Percentiles rank a stretch among this genome's conserved stretches.
phyloP scores from a whole-genome alignment of 1,284 basidiomycete genomes.

The Heliocybe sulcata region DNA sequence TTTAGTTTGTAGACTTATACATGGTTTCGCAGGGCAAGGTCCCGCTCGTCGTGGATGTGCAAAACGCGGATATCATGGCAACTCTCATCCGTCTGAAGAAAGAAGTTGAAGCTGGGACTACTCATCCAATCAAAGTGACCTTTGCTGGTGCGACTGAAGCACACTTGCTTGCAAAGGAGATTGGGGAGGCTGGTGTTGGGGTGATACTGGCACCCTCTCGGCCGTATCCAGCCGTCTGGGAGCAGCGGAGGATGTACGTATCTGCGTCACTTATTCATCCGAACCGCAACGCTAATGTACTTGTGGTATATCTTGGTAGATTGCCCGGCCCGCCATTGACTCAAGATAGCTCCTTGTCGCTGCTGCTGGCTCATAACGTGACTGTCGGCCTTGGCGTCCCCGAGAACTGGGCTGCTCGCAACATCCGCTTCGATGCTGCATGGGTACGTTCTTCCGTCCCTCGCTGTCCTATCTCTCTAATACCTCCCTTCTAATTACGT shows the following conservation, averaged over 20 bases:
- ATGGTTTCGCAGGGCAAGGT: constrained; percentile 31
- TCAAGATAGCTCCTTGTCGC: constrained; percentile 42
- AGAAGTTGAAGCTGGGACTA: constrained; percentile 54
- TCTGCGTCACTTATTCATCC: background rate
- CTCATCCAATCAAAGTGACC: constrained; percentile 46
- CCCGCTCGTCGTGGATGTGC: constrained; percentile 61
- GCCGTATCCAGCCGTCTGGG: constrained; percentile 64
- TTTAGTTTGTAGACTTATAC: too few relatives aligned
- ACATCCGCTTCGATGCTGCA: constrained; percentile 62
- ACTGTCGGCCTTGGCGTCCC: constrained; percentile 61
- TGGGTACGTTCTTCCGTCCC: too few relatives aligned
- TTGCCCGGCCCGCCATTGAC: constrained; percentile 68
- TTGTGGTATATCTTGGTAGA: constrained; percentile 21
- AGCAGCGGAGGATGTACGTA: constrained; percentile 53
- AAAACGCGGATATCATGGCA: constrained; percentile 70
- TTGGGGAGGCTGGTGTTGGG: constrained; percentile 59
- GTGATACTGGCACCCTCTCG: constrained; percentile 61
- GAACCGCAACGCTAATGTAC: constrained; percentile 20
- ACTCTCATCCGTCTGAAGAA: constrained; percentile 64
- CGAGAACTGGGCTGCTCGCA: constrained; percentile 56
- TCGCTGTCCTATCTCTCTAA: too few relatives aligned
- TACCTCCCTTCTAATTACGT: too few relatives aligned
- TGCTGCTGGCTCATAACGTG: constrained; percentile 54
- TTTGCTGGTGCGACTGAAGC: constrained; percentile 73
- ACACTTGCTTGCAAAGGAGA: constrained; percentile 64